These are phyloP conservation scores for Musa balbisiana DNA, from an alignment of 202 grass and related monocot species.

Conservation along the genomic window DNA sequence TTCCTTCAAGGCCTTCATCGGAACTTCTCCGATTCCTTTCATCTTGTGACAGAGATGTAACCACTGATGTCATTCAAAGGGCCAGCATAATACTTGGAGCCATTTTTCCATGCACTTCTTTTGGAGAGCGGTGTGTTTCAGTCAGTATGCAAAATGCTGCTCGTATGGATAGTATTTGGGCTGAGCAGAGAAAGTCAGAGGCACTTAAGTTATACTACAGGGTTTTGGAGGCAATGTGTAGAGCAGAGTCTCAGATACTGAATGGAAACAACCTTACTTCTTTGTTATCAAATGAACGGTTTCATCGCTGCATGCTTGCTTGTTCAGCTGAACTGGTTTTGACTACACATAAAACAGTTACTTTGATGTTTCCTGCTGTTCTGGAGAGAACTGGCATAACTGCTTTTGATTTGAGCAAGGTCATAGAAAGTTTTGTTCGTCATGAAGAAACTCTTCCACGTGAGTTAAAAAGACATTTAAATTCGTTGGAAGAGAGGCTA, in stretches of 20 bases:
- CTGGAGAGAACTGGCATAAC: slow-evolving; percentile 95
- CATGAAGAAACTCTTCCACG: slow-evolving; percentile 93
- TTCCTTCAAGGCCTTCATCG: slow-evolving; percentile 60
- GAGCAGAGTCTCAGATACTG: slow-evolving; percentile 68
- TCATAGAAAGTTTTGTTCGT: slow-evolving; percentile 94
- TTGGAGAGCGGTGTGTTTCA: slow-evolving; percentile 45
- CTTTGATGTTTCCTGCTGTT: slow-evolving; percentile 93
- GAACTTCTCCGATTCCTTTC: slow-evolving; percentile 69
- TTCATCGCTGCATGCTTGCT: slow-evolving; percentile 94
- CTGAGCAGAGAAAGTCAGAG: slow-evolving; percentile 93
- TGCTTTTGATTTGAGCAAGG: slow-evolving; percentile 96
- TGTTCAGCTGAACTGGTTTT: slow-evolving; percentile 93
- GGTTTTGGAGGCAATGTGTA: slow-evolving; percentile 84
- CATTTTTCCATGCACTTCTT: slow-evolving; percentile 66
- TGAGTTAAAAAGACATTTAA: slow-evolving; percentile 90
- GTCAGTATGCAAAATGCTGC: slow-evolving; percentile 41
- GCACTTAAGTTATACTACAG: slow-evolving; percentile 83
- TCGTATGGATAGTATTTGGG: slow-evolving; percentile 83
- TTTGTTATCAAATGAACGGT: slow-evolving; percentile 75
- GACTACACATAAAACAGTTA: slow-evolving; percentile 89
- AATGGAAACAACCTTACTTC: slow-evolving; percentile 74
- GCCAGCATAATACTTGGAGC: slow-evolving; percentile 81
- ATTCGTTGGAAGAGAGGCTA: slow-evolving; percentile 84
- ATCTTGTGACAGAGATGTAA: slow-evolving; percentile 59
- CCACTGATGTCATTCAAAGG: slow-evolving; percentile 48